A percentile compares a stretch with the other conserved stretches of the same genome.
phyloP scores from a whole-genome alignment of 169 alveolate species.

The Babesia caballi region DNA sequence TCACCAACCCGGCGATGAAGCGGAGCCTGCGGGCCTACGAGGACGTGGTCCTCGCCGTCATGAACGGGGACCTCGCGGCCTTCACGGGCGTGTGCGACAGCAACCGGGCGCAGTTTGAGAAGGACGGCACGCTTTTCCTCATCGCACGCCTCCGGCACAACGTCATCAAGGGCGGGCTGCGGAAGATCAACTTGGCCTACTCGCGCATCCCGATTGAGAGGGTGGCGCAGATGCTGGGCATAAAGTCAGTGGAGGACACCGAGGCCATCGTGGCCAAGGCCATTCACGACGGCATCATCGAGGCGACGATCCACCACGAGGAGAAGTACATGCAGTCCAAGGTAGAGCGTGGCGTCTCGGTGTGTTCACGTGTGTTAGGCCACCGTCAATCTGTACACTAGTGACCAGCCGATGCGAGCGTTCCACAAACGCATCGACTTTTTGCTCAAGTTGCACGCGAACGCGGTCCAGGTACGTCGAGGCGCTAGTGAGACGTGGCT shows the following conservation, averaged over 20 bases:
- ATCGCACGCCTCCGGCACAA: conserved; percentile 90
- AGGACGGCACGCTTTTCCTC: conserved; percentile 87
- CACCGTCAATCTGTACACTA: conserved; percentile 79
- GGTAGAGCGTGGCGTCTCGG: conserved; percentile 51
- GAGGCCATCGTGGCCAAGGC: conserved; percentile 93
- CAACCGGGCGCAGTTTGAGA: conserved; percentile 73
- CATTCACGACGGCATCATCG: conserved; percentile 92
- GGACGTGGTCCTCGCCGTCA: conserved; percentile 86
- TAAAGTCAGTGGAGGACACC: conserved; percentile 86
- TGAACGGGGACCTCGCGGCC: conserved; percentile 88
- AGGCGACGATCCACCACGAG: conserved; percentile 91
- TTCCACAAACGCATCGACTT: conserved; percentile 90
- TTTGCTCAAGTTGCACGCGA: conserved; percentile 88
- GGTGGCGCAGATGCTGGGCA: conserved; percentile 86
- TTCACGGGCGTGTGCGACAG: conserved; percentile 81
- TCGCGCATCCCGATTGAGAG: conserved; percentile 87
- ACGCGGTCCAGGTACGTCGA: conserved; percentile 84
- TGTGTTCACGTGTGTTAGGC: conserved; percentile 56
- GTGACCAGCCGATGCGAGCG: conserved; percentile 86
- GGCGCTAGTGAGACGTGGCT: too few relatives aligned
- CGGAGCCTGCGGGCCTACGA: conserved; percentile 87
- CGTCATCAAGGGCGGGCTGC: conserved; percentile 92
- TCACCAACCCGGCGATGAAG: conserved; percentile 81
- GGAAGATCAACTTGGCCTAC: conserved; percentile 89
- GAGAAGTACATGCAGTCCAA: conserved; percentile 76